Evolutionary conservation across 305 asterid species (phyloP).

Genomic region (Fraxinus angustifolia): DNA sequence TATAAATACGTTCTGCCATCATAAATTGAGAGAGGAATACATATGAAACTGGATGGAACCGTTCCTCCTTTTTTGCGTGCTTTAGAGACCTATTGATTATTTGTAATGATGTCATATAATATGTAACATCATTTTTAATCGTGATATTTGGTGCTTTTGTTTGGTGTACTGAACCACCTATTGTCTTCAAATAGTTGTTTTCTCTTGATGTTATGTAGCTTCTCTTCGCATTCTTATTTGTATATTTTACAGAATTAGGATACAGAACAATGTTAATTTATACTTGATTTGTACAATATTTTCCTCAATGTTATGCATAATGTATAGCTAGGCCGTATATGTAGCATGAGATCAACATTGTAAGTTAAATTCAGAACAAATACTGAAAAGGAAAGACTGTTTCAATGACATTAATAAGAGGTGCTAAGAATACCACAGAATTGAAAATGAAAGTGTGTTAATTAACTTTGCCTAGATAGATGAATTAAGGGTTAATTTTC

Average conservation of each 20-base stretch:
- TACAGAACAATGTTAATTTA: not conserved
- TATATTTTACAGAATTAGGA: not conserved
- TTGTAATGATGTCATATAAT: not conserved
- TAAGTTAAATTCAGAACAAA: not conserved
- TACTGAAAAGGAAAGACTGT: not conserved
- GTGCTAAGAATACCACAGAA: not conserved
- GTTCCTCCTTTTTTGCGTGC: not conserved
- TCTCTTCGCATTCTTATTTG: not conserved
- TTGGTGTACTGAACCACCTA: not conserved
- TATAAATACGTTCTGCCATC: not conserved
- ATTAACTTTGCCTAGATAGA: not conserved
- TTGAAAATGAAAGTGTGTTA: not conserved
- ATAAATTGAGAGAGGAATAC: not conserved
- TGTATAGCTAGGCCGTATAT: not conserved
- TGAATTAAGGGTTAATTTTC: not conserved
- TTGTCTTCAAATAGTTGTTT: not conserved
- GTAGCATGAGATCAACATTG: not conserved
- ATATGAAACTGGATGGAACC: not conserved
- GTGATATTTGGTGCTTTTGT: not conserved
- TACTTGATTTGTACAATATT: not conserved
- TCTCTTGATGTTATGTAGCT: not conserved
- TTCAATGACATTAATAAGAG: not conserved
- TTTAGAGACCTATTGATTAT: not conserved
- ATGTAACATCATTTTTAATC: not conserved
- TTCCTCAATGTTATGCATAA: not conserved